A percentile compares a stretch with the other conserved stretches of the same genome.
Conservation (phyloP, 306 rosid species). For the Cotoneaster glaucophyllus region DNA sequence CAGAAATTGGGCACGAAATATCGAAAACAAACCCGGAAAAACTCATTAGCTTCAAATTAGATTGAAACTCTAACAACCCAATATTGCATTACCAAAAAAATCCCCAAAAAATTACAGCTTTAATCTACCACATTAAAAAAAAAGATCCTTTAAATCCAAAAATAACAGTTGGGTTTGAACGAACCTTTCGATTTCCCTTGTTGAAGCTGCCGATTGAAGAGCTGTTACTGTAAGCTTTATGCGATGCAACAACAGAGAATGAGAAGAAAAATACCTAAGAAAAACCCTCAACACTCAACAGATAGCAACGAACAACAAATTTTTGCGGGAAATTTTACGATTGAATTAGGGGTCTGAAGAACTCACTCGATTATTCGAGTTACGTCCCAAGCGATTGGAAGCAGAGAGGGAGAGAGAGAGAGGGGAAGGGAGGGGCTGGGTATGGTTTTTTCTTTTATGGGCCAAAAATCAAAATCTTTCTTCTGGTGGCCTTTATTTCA, state of each 20-base stretch:
- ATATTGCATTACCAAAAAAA: background rate
- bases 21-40: background rate
- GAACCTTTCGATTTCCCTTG: background rate
- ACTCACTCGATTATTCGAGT: background rate
- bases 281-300: background rate
- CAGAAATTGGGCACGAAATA: background rate
- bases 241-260: background rate
- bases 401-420: background rate
- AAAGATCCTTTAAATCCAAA: background rate
- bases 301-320: background rate
- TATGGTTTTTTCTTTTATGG: background rate
- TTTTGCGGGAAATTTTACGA: background rate
- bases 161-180: background rate
- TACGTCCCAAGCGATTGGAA: background rate
- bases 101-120: background rate
- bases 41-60: background rate
- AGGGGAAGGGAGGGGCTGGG: background rate
- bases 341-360: background rate
- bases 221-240: background rate
- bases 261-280: too few relatives aligned
- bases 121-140: background rate
- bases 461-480: background rate
- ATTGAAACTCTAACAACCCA: background rate
- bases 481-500: too few relatives aligned
- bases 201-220: background rate